Evolutionary conservation across 2,329 filamentous ascomycete species (phyloP).

Genomic region (Trichoderma simmonsii): DNA sequence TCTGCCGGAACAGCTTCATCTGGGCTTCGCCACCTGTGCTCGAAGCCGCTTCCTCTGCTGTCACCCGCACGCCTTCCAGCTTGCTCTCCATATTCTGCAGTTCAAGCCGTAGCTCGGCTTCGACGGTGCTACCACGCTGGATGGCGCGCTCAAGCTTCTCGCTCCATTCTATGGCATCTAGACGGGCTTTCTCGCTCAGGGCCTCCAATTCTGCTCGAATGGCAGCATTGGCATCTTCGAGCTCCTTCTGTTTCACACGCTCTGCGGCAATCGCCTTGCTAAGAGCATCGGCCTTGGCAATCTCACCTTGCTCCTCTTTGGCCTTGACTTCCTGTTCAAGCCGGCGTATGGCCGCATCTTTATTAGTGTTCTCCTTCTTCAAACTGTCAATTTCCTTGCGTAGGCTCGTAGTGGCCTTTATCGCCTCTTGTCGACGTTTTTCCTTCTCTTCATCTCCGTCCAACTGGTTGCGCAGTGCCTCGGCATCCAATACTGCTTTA

Average conservation of each 20-base stretch:
- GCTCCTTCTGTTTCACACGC: slow-evolving; percentile 54
- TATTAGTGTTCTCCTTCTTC: slow-evolving; percentile 54
- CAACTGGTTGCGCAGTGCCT: slow-evolving; percentile 45
- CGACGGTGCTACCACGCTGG: slow-evolving; percentile 64
- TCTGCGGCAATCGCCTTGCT: slow-evolving; percentile 65
- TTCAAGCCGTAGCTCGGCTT: slow-evolving; percentile 80
- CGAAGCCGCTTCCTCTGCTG: slow-evolving; percentile 86
- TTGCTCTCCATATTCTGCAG: slow-evolving; percentile 77
- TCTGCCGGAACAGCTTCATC: slow-evolving; percentile 85
- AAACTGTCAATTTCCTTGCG: slow-evolving; percentile 37
- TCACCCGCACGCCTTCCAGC: slow-evolving; percentile 78
- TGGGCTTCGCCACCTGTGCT: slow-evolving; percentile 78
- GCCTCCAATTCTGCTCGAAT: slow-evolving; percentile 78
- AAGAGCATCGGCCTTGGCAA: slow-evolving; percentile 63
- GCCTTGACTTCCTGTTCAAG: slow-evolving; percentile 68
- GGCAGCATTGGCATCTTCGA: slow-evolving; percentile 58
- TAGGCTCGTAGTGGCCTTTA: slow-evolving; percentile 52
- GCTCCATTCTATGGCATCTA: slow-evolving; percentile 67
- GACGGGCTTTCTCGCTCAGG: slow-evolving; percentile 64
- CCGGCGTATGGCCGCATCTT: slow-evolving; percentile 63
- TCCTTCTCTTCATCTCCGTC: slow-evolving; percentile 52
- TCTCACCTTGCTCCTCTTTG: slow-evolving; percentile 61
- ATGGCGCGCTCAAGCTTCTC: slow-evolving; percentile 71
- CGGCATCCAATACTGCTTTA: slow-evolving; percentile 52
- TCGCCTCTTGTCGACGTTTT: slow-evolving; percentile 49